Evolutionary conservation across 768 basidiomycete genomes (phyloP).

Genomic region (Hypsizygus marmoreus): DNA sequence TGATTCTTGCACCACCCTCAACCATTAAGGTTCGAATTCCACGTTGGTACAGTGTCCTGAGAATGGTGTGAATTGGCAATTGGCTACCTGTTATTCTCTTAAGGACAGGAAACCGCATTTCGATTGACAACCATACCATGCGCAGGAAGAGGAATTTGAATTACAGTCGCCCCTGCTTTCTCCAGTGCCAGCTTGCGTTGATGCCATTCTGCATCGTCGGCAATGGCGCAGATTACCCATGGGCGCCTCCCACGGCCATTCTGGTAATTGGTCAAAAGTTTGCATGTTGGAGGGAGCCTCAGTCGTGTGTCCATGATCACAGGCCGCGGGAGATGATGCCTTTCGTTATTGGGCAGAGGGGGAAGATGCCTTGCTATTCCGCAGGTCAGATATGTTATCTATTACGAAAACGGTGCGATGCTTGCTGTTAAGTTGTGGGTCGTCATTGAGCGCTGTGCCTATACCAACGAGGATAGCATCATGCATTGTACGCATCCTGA

Average conservation of each 20-base stretch:
- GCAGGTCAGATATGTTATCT: background rate
- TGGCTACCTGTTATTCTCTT: conserved; percentile 6
- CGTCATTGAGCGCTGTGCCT: conserved; percentile 86
- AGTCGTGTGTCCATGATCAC: conserved; percentile 81
- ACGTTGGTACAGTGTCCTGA: conserved; percentile 52
- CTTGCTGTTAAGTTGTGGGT: conserved; percentile 93
- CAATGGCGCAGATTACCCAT: conserved; percentile 63
- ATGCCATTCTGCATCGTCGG: conserved; percentile 28
- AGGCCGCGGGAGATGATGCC: conserved; percentile 68
- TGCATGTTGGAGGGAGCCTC: conserved; percentile 65
- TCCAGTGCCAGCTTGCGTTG: conserved; percentile 48
- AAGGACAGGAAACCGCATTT: background rate
- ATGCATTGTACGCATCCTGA: conserved; percentile 89
- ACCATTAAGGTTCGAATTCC: conserved; percentile 85
- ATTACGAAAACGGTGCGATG: conserved; percentile 3
- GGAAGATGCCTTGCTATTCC: conserved; percentile 59
- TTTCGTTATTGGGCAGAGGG: conserved; percentile 31
- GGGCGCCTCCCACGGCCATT: conserved; percentile 64
- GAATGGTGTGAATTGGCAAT: conserved; percentile 49
- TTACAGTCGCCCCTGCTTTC: conserved; percentile 64
- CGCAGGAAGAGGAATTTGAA: conserved; percentile 45
- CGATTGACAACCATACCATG: conserved; percentile 30
- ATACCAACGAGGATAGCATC: conserved; percentile 92
- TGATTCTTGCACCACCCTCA: conserved; percentile 88
- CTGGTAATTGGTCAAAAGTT: conserved; percentile 66